A percentile compares a stretch with the other conserved stretches of the same genome.
These are phyloP conservation scores for Monosporascus sp. DNA, from an alignment of 2,329 filamentous ascomycete species.

Conservation along the genomic window DNA sequence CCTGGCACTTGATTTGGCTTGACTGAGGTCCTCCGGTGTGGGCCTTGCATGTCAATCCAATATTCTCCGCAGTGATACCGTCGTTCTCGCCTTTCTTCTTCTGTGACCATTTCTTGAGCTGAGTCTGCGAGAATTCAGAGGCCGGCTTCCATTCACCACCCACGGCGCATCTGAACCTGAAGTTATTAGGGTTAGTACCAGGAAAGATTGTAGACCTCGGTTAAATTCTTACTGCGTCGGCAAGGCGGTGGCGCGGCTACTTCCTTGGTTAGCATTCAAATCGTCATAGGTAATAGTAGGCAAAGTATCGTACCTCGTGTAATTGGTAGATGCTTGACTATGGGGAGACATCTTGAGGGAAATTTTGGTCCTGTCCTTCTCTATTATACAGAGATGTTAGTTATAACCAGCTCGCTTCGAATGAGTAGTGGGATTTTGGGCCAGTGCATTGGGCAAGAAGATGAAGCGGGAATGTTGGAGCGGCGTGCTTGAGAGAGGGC, in stretches of 20 bases:
- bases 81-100: conserved; percentile 6
- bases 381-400: too few species aligned
- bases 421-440: too few species aligned
- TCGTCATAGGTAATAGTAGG: neutral
- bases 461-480: too few species aligned
- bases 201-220: neutral
- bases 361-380: too few species aligned
- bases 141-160: conserved; percentile 24
- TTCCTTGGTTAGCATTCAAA: conserved; percentile 1
- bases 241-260: conserved; percentile 3
- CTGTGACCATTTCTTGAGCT: conserved; percentile 21
- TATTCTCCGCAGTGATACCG: conserved; percentile 11
- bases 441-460: too few species aligned
- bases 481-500: too few species aligned
- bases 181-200: conserved; percentile 5
- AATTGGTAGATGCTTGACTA: too few species aligned
- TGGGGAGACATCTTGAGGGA: too few species aligned
- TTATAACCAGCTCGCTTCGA: too few species aligned
- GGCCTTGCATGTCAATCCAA: conserved; percentile 22
- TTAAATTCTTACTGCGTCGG: conserved; percentile 13
- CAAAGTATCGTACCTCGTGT: neutral
- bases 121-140: conserved; percentile 23
- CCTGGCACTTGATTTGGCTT: conserved; percentile 20
- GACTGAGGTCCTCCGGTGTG: conserved; percentile 15
- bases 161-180: conserved; percentile 24